Base-by-base conservation (phyloP, 139 green algal genomes). In the Tetradesmus obliquus region DNA sequence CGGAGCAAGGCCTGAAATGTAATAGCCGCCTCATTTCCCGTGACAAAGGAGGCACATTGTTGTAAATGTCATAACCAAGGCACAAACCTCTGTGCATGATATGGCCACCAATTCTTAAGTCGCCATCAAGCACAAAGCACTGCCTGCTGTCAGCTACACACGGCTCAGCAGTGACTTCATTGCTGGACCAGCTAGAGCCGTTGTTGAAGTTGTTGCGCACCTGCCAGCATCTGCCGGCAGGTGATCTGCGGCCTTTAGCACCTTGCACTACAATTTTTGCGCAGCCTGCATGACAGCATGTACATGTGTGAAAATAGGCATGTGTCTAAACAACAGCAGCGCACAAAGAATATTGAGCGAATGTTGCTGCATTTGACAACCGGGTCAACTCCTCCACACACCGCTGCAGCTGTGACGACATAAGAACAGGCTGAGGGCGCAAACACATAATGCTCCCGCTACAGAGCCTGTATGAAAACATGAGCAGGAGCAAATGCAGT, bases 71-170 rank as follows among this genome's bases (percentile, higher is more conserved):
- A 80, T 80, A 80, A 51, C 72, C 72, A 24, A 88, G 20, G 32
- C 84, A 89, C 19, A 89, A 19, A 10, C 84, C 84, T 62, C 20
- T 88, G 55, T 82, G 45, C 86, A 83, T 82, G 51, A 90, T 90
- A 3, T 74, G 66, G 10, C 20, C 66, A 19, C 86, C 69, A 20
- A 13, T 83, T 8, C 13, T 51, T 7, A 82, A 51, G 86, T 83
- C 69, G 20, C 86, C 86, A 5, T 90, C 86, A 69, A 90, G 2
- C 45, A 79, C 55, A 20, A 90, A 82, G 86, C 86, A 90, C 86
- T 90, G 86, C 62, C 72, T 71, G 60, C 60, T 71, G 19, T 71
- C 60, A 19, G 7, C 60, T 22, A 15, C 9, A 19, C 60, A 71
- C 9, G 60, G 60, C 60, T 71, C 60, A 71, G 60, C 60, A 71